phyloP scores from a whole-genome alignment of 1,139 yeast genomes.

The Pichia cactophila region DNA sequence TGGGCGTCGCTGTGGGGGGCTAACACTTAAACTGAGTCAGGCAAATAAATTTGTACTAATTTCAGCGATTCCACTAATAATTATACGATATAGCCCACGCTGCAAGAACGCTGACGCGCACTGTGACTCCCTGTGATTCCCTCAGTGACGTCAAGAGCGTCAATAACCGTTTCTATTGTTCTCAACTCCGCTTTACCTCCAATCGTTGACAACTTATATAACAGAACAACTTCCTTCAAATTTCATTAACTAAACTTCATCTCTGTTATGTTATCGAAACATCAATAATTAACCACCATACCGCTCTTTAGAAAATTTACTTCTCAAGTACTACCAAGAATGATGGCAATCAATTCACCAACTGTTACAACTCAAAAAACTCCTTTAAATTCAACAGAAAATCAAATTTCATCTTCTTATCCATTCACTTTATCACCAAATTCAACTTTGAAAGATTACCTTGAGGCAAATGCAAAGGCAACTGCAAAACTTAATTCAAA shows the following conservation, averaged over 20 bases:
- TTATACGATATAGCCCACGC: too few species aligned
- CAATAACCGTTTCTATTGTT: background rate
- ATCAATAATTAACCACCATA: background rate
- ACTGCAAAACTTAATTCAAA: slow-evolving; percentile 52
- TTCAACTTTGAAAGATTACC: slow-evolving; percentile 56
- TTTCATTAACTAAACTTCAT: too few species aligned
- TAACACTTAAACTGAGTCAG: too few species aligned
- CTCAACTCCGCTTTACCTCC: background rate
- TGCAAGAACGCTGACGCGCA: background rate
- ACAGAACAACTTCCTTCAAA: background rate
- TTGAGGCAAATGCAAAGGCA: slow-evolving; percentile 61
- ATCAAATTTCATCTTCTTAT: slow-evolving; percentile 8
- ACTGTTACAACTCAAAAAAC: background rate
- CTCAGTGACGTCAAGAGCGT: background rate
- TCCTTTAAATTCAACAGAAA: background rate
- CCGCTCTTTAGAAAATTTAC: slow-evolving; percentile 7
- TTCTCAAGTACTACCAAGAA: slow-evolving; percentile 3
- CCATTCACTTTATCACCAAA: slow-evolving; percentile 53
- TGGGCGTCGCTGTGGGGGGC: too few species aligned
- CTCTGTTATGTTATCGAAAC: too few species aligned
- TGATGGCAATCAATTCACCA: slow-evolving; percentile 8
- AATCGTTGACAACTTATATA: too few species aligned
- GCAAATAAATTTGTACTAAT: too few species aligned
- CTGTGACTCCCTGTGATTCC: background rate
- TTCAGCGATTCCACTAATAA: too few species aligned